These are phyloP conservation scores for Leptographium wingfieldii DNA, from an alignment of 2,329 filamentous ascomycete genomes.

Conservation along the genomic window DNA sequence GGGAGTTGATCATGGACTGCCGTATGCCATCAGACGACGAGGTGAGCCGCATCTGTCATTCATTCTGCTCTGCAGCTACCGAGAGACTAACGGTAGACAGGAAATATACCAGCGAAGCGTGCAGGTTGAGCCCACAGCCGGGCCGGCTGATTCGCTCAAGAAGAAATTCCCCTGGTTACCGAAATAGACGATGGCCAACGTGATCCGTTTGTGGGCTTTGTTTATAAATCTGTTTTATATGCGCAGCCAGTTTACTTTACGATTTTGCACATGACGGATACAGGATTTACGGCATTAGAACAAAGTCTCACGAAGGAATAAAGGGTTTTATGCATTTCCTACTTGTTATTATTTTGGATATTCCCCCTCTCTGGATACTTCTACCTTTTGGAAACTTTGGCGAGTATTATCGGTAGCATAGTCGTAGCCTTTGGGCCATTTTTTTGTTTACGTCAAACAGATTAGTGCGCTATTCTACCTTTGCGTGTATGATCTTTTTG, in stretches of 20 bases:
- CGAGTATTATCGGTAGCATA: not conserved
- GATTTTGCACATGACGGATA: slow-evolving; percentile 1
- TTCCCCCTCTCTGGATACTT: not conserved
- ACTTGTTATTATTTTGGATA: not conserved
- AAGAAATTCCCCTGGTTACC: slow-evolving; percentile 58
- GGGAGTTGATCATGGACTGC: slow-evolving; percentile 68
- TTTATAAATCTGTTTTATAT: not conserved
- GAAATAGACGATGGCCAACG: slow-evolving; percentile 21
- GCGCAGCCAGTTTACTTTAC: not conserved
- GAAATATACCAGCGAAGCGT: slow-evolving; percentile 53
- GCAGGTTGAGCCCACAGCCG: slow-evolving; percentile 40
- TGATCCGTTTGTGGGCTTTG: not conserved
- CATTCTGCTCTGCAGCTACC: not conserved
- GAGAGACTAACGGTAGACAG: slow-evolving; percentile 23
- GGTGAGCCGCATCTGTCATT: slow-evolving; percentile 37
- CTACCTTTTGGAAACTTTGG: not conserved
- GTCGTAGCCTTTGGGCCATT: not conserved
- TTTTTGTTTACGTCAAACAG: not conserved
- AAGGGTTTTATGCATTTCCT: not conserved
- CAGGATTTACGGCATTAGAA: not conserved
- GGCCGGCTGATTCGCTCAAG: slow-evolving; percentile 36
- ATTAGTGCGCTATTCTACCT: not conserved
- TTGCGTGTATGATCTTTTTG: not conserved
- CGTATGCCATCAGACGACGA: slow-evolving; percentile 78
- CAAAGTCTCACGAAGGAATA: not conserved